These are phyloP conservation scores for Tylopilus intermedius DNA, from an alignment of 768 basidiomycete species.

Conservation along the genomic window DNA sequence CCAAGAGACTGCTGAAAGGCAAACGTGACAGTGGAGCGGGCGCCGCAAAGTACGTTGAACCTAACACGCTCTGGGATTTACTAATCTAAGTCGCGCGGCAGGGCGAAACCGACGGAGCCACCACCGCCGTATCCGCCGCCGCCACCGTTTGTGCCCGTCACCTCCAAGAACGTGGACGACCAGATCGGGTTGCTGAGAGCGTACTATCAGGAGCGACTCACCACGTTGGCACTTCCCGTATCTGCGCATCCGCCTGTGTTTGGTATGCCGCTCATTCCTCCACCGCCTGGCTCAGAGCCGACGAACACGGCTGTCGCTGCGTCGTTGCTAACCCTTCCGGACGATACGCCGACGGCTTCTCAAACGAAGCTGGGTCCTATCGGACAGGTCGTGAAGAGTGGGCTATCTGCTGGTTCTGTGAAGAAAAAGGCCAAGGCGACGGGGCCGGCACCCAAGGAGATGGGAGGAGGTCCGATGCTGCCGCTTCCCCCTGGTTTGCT, in stretches of 20 bases:
- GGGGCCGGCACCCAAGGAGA: slow-evolving; percentile 23
- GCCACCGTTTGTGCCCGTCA: slow-evolving; percentile 72
- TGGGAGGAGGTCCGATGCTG: slow-evolving; percentile 12
- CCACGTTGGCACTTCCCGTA: slow-evolving; percentile 33
- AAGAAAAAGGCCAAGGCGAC: slow-evolving; percentile 56
- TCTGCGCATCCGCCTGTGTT: slow-evolving; percentile 16
- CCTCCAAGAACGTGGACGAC: slow-evolving; percentile 55
- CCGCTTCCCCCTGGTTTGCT: slow-evolving; percentile 20
- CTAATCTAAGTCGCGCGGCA: slow-evolving; percentile 24
- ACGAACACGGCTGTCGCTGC: neutral
- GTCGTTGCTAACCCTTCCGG: slow-evolving; percentile 44
- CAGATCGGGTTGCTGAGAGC: slow-evolving; percentile 83
- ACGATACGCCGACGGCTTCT: slow-evolving; percentile 54
- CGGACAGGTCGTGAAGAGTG: slow-evolving; percentile 64
- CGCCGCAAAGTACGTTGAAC: slow-evolving; percentile 44
- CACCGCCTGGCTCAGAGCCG: neutral
- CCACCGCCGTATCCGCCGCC: slow-evolving; percentile 84
- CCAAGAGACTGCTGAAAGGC: slow-evolving; percentile 68
- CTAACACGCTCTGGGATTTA: neutral
- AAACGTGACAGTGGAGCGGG: slow-evolving; percentile 44
- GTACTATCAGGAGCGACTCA: slow-evolving; percentile 63
- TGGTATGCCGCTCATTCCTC: slow-evolving; percentile 17
- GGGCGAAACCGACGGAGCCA: slow-evolving; percentile 65
- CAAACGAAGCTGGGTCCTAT: slow-evolving; percentile 76
- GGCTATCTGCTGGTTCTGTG: slow-evolving; percentile 37